Percentiles rank a stretch among this genome's conserved stretches.
Evolutionary conservation across 2,329 filamentous ascomycete species (phyloP).

Genomic region (Aspergillus floridensis): DNA sequence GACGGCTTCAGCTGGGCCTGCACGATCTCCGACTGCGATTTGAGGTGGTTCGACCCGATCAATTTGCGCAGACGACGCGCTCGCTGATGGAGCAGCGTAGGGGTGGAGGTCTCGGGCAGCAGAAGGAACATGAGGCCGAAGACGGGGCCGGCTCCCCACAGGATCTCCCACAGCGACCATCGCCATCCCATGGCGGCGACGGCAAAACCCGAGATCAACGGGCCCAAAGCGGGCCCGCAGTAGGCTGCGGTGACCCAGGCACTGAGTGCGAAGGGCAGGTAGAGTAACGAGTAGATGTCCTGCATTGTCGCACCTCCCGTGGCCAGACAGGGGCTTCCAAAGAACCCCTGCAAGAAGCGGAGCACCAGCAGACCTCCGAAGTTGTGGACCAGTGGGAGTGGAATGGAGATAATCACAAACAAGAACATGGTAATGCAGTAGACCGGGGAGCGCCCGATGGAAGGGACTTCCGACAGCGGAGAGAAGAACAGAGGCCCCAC

Average conservation of each 20-base stretch:
- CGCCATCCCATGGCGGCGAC: conserved; percentile 52
- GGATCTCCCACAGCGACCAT: conserved; percentile 46
- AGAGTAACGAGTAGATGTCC: conserved; percentile 32
- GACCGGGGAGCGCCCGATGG: conserved; percentile 49
- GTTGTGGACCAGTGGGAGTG: conserved; percentile 45
- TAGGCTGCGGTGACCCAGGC: conserved; percentile 53
- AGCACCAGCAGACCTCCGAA: conserved; percentile 52
- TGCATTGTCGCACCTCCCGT: conserved; percentile 35
- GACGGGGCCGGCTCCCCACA: conserved; percentile 39
- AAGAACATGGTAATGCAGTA: conserved; percentile 54
- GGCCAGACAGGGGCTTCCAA: conserved; percentile 35
- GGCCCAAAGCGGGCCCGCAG: conserved; percentile 54
- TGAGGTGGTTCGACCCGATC: conserved; percentile 53
- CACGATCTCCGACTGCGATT: conserved; percentile 61
- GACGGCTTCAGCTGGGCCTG: conserved; percentile 32
- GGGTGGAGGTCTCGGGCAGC: conserved; percentile 58
- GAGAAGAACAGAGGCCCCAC: conserved; percentile 62
- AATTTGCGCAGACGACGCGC: conserved; percentile 52
- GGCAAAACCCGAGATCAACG: conserved; percentile 57
- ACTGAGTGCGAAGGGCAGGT: conserved; percentile 44
- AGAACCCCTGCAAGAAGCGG: conserved; percentile 56
- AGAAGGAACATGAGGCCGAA: conserved; percentile 50
- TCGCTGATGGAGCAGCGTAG: conserved; percentile 53
- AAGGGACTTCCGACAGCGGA: conserved; percentile 65
- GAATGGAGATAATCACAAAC: conserved; percentile 57